A percentile compares a stretch with the other conserved stretches of the same genome.
phyloP scores from a whole-genome alignment of 768 basidiomycete genomes.

The Lenzites betulinus region DNA sequence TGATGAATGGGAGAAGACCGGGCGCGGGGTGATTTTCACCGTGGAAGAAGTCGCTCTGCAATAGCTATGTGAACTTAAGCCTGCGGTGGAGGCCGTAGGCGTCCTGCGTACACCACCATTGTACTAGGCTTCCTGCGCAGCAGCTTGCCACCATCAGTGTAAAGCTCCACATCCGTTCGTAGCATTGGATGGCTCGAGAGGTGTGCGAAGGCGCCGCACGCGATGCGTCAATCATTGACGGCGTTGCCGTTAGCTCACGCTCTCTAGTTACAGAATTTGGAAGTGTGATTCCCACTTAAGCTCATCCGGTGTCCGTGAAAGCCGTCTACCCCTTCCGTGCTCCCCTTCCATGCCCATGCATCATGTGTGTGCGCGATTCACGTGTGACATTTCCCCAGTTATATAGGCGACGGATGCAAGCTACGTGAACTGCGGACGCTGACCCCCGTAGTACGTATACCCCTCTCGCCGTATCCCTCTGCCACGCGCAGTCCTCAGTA shows the following conservation, averaged over 20 bases:
- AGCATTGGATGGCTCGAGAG: too few relatives aligned
- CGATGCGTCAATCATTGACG: not conserved
- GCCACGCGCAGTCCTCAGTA: not conserved
- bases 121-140: too few relatives aligned
- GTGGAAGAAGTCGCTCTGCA: constrained; percentile 22
- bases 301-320: not conserved
- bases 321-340: not conserved
- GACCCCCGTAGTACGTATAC: not conserved
- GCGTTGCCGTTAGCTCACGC: too few relatives aligned
- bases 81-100: not conserved
- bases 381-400: not conserved
- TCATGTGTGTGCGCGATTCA: not conserved
- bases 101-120: too few relatives aligned
- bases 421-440: not conserved
- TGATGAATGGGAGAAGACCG: constrained; percentile 42
- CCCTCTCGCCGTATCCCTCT: not conserved
- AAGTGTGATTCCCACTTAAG: too few relatives aligned
- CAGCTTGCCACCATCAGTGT: too few relatives aligned
- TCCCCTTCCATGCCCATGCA: not conserved
- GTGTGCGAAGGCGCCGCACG: not conserved
- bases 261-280: too few relatives aligned
- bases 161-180: too few relatives aligned
- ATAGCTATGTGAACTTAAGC: not conserved
- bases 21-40: constrained; percentile 38
- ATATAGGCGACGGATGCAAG: not conserved